Evolutionary conservation across 352 stramenopile species (phyloP), one percentile per base, ranked within the genome.

Genomic region (Phytophthora pinifolia): DNA sequence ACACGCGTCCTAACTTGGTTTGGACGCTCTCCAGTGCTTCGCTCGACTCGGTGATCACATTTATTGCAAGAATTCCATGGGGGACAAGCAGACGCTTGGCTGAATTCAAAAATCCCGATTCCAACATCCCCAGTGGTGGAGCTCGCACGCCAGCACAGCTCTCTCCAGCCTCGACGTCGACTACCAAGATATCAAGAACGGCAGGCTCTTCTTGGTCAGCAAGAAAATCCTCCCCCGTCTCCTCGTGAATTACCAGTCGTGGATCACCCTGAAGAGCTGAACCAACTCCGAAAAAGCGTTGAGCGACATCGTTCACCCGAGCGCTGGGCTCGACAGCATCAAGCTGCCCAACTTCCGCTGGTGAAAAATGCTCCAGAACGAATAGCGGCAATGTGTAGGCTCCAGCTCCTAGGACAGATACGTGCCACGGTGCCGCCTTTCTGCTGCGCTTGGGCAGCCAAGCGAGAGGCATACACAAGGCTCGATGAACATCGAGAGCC

Each of bases 151-250:
- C 68, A n/a, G 49, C 49, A 22, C 30, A 64, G 33, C 43, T 57
- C 32, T 66, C 62, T 3, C 79, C 82, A 34, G 63, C 70, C 43
- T 93, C 83, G 2, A 93, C 83, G 48, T 93, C 83, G 17, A 93
- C 7, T 7, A 88, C 29, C 8, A 89, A 9, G 3, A 87, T 17
- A 58, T 89, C 76, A 31, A 76, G 70, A 1, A 17, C 20, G 18
- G 13, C 36, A 35, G 30, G 18, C 7, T 64, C 32, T 3, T 48
- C 15, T 14, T 77, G 56, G 9, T 64, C 39, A 0, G 38, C 20
- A 0, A 91, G 39, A 17, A 84, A 83, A 6, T 70, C 51, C 57
- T 89, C 70, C 9, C 76, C 76, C 15, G 60, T 64, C 55, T 66
- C 37, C 37, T 81, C 56, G 25, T 83, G 65, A 1, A 90, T 62